Percentiles rank a stretch among this genome's conserved stretches.
Conservation (phyloP, 2,329 filamentous ascomycete genomes). For the Verticillium longisporum region DNA sequence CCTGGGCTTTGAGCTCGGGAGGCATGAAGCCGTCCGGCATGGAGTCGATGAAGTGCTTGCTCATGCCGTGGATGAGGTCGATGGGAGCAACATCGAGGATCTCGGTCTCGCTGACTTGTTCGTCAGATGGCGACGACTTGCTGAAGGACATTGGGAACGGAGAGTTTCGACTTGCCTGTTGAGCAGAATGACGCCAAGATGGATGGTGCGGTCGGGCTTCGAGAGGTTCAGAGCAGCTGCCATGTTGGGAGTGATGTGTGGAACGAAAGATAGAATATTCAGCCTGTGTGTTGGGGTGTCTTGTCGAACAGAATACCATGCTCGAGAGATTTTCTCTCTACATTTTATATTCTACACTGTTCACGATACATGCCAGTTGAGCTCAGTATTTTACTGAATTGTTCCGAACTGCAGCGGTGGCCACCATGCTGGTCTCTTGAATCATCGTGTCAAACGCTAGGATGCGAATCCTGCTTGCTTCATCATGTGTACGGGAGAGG, state of each 20-base stretch:
- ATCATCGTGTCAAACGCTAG: too few species aligned
- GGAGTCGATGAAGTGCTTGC: constrained; percentile 10
- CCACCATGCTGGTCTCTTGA: too few species aligned
- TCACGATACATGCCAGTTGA: too few species aligned
- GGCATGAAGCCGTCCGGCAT: constrained; percentile 12
- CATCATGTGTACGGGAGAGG: too few species aligned
- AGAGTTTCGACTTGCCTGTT: constrained; percentile 13
- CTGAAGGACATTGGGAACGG: neutral
- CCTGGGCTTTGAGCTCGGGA: constrained; percentile 10
- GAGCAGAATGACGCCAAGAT: constrained; percentile 21
- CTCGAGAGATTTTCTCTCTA: too few species aligned
- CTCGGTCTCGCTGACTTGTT: constrained; percentile 19
- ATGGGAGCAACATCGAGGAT: constrained; percentile 26
- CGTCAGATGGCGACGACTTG: neutral
- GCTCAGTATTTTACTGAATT: too few species aligned
- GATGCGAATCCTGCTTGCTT: too few species aligned
- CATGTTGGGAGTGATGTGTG: neutral
- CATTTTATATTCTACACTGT: too few species aligned
- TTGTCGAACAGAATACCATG: too few species aligned
- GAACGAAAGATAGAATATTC: too few species aligned
- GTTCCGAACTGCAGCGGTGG: too few species aligned
- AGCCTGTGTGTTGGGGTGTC: too few species aligned
- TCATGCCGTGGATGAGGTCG: constrained; percentile 18
- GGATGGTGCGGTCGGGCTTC: constrained; percentile 17
- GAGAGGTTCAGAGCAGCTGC: constrained; percentile 13